Evolutionary conservation across 176 grass and related monocot genomes (phyloP).

Genomic region (Ampelocalamus luodianensis): DNA sequence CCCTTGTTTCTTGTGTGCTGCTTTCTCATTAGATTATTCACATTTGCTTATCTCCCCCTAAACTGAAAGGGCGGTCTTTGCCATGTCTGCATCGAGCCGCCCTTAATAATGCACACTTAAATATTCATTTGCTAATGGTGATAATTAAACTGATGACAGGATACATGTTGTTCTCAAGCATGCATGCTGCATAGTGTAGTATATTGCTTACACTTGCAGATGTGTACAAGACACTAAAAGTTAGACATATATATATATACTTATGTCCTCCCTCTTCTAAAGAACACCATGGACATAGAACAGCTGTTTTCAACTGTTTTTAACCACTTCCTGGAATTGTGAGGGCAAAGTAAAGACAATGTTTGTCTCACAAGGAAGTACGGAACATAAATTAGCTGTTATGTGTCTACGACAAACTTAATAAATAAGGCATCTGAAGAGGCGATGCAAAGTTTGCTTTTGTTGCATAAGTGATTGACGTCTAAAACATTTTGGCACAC

Average conservation of each 20-base stretch:
- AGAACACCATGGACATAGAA: constrained; percentile 34
- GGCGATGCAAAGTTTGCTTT: constrained; percentile 37
- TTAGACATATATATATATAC: background rate
- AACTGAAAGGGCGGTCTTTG: constrained; percentile 45
- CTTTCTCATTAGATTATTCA: constrained; percentile 45
- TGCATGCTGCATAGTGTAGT: constrained; percentile 28
- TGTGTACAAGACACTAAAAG: constrained; percentile 13
- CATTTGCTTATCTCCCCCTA: constrained; percentile 28
- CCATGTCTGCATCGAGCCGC: constrained; percentile 24
- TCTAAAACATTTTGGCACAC: constrained; percentile 11
- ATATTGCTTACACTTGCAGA: constrained; percentile 42
- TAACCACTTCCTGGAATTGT: constrained; percentile 41
- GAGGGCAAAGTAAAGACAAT: constrained; percentile 16
- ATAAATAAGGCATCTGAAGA: constrained; percentile 29
- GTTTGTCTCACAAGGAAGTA: constrained; percentile 34
- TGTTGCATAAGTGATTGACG: constrained; percentile 17
- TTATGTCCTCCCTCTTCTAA: constrained; percentile 42
- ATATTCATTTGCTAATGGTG: constrained; percentile 42
- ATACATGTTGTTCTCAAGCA: constrained; percentile 32
- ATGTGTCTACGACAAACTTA: constrained; percentile 5
- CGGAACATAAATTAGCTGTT: constrained; percentile 36
- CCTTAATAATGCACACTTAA: constrained; percentile 49
- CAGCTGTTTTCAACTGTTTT: constrained; percentile 7
- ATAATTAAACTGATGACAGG: constrained; percentile 35
- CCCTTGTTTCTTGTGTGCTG: constrained; percentile 50